A percentile compares a stretch with the other conserved stretches of the same genome.
phyloP scores from a whole-genome alignment of 1,284 basidiomycete species.

The Ustilago vetiveriae region DNA sequence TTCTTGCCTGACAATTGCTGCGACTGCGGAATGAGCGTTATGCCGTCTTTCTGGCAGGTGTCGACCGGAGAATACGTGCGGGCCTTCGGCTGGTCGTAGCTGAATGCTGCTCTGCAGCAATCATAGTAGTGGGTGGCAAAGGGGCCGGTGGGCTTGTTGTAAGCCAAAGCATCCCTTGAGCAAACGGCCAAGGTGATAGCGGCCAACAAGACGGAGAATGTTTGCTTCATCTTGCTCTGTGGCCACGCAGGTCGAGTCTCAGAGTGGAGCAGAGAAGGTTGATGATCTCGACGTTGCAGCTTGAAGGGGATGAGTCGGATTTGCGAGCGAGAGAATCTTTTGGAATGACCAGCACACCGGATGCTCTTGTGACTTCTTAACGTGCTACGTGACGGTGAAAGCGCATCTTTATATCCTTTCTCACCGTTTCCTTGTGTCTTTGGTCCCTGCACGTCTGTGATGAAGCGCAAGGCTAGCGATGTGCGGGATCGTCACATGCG shows the following conservation, averaged over 20 bases:
- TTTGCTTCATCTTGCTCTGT: background rate
- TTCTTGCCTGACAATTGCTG: slow-evolving; percentile 3
- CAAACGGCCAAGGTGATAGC: slow-evolving; percentile 16
- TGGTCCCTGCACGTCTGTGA: too few species aligned
- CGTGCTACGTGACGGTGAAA: background rate
- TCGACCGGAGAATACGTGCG: slow-evolving; percentile 15
- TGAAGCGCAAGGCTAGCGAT: too few species aligned
- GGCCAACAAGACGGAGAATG: slow-evolving; percentile 2
- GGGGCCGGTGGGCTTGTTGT: slow-evolving; percentile 9
- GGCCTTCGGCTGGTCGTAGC: background rate
- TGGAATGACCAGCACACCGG: slow-evolving; percentile 4
- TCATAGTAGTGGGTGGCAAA: slow-evolving; percentile 34
- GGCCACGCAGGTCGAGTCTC: slow-evolving; percentile 8
- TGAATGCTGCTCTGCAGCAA: slow-evolving; percentile 26
- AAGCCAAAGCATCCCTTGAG: slow-evolving; percentile 1
- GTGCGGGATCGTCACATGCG: too few species aligned
- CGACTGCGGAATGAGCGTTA: slow-evolving; percentile 8
- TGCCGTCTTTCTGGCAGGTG: slow-evolving; percentile 28
- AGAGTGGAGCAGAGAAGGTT: too few species aligned
- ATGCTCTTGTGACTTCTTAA: background rate
- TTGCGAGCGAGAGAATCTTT: too few species aligned
- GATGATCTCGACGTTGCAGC: too few species aligned
- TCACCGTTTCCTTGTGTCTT: too few species aligned
- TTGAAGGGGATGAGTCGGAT: too few species aligned
- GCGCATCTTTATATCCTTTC: background rate